These are phyloP conservation scores for Berkeleyomyces rouxiae DNA, from an alignment of 2,329 filamentous ascomycete species.

Conservation along the genomic window DNA sequence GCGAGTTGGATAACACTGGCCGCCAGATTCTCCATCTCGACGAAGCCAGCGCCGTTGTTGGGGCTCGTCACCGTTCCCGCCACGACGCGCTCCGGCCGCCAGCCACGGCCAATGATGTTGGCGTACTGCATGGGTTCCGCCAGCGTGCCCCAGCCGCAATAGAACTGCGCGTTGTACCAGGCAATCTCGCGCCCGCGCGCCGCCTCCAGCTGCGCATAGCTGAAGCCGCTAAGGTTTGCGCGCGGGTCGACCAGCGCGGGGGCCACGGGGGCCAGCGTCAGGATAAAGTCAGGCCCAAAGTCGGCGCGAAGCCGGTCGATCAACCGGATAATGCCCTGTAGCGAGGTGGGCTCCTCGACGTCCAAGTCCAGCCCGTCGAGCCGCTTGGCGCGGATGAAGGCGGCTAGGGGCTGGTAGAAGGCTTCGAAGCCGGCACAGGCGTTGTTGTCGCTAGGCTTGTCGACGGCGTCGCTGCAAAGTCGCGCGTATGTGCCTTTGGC, in stretches of 20 bases:
- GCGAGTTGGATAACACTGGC: conserved; percentile 27
- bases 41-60: conserved; percentile 46
- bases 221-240: conserved; percentile 62
- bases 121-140: conserved; percentile 32
- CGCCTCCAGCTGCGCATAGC: conserved; percentile 58
- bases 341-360: conserved; percentile 59
- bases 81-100: conserved; percentile 57
- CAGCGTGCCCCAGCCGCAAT: conserved; percentile 67
- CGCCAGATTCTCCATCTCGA: conserved; percentile 31
- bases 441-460: conserved; percentile 16
- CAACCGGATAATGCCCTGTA: conserved; percentile 47
- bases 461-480: conserved; percentile 34
- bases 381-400: conserved; percentile 42
- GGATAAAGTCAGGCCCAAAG: conserved; percentile 54
- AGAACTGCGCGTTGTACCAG: conserved; percentile 90
- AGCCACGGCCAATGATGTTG: conserved; percentile 42
- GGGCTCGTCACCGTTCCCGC: conserved; percentile 69
- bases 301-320: conserved; percentile 52
- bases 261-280: conserved; percentile 69
- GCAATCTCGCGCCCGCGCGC: conserved; percentile 48
- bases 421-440: conserved; percentile 41
- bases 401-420: conserved; percentile 54
- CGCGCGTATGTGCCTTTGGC: conserved; percentile 53
- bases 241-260: conserved; percentile 43
- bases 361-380: conserved; percentile 63